phyloP scores from a whole-genome alignment of 202 grass and related monocot genomes.

The Miscanthus sacchariflorus region DNA sequence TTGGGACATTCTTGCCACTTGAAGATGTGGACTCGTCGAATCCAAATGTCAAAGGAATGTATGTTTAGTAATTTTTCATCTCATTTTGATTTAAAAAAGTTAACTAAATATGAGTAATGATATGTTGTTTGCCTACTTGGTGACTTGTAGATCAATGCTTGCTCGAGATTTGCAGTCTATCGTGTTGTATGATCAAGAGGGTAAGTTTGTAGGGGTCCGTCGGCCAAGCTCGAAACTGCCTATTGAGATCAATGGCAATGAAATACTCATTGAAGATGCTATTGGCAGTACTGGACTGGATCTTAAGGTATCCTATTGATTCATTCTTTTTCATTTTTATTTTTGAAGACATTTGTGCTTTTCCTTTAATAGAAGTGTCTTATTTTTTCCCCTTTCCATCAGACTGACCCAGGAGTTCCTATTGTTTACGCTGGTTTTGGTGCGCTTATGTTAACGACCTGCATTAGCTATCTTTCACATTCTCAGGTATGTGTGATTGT shows the following conservation, averaged over 20 bases:
- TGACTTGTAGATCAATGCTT: constrained; percentile 86
- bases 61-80: constrained; percentile 47
- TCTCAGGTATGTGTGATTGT: constrained; percentile 66
- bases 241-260: constrained; percentile 93
- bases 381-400: constrained; percentile 23
- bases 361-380: not conserved
- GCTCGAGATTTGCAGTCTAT: constrained; percentile 96
- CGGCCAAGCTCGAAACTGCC: constrained; percentile 90
- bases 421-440: constrained; percentile 98
- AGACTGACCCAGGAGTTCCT: constrained; percentile 97
- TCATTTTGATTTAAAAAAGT: constrained; percentile 21
- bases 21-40: constrained; percentile 63
- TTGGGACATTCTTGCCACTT: constrained; percentile 82
- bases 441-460: constrained; percentile 91
- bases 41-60: constrained; percentile 91
- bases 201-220: constrained; percentile 95
- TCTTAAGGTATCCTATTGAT: constrained; percentile 65
- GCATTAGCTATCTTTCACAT: constrained; percentile 93
- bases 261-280: constrained; percentile 95
- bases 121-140: constrained; percentile 25
- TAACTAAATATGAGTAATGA: not conserved
- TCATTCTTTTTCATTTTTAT: not conserved
- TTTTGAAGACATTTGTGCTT: not conserved
- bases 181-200: constrained; percentile 97
- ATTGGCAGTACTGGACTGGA: constrained; percentile 94